Percentiles rank a stretch among this genome's conserved stretches.
Evolutionary conservation across 495 filamentous ascomycete genomes (phyloP).

Genomic region (Penicillium lagena): DNA sequence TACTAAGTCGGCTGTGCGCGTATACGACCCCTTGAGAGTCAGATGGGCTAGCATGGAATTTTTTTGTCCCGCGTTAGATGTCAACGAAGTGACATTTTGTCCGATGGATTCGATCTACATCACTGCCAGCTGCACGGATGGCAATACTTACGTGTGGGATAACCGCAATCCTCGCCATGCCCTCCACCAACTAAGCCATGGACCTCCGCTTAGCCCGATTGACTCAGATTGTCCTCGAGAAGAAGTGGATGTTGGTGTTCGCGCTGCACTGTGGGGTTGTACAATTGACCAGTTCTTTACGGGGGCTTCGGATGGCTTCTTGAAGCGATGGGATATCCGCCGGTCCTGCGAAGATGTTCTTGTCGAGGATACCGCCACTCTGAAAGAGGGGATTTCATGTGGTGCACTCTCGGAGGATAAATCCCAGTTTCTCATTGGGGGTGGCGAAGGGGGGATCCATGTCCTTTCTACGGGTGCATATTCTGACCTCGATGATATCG

Average conservation of each 20-base stretch:
- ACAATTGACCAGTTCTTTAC: slow-evolving; percentile 69
- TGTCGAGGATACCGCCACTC: slow-evolving; percentile 50
- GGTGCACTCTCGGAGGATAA: slow-evolving; percentile 71
- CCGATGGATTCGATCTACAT: slow-evolving; percentile 50
- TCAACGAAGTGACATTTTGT: slow-evolving; percentile 70
- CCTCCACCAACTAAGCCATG: slow-evolving; percentile 66
- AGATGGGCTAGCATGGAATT: slow-evolving; percentile 27
- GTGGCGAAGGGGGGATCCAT: slow-evolving; percentile 67
- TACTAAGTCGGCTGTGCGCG: slow-evolving; percentile 43
- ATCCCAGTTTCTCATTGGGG: slow-evolving; percentile 66
- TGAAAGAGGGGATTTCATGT: slow-evolving; percentile 45
- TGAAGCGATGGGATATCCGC: slow-evolving; percentile 81
- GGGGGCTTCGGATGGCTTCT: slow-evolving; percentile 80
- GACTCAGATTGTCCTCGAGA: slow-evolving; percentile 52
- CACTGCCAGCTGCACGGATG: slow-evolving; percentile 79
- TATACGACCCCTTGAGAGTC: slow-evolving; percentile 38
- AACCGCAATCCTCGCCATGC: slow-evolving; percentile 46
- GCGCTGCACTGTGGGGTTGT: slow-evolving; percentile 73
- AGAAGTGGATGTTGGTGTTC: slow-evolving; percentile 71
- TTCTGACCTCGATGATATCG: slow-evolving; percentile 7
- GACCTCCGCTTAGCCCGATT: slow-evolving; percentile 56
- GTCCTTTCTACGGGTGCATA: slow-evolving; percentile 47
- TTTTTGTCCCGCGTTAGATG: slow-evolving; percentile 75
- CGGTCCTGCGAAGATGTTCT: slow-evolving; percentile 52
- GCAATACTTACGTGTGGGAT: slow-evolving; percentile 83